Evolutionary conservation across 2,329 filamentous ascomycete genomes (phyloP), one percentile per base, ranked within the genome.

Genomic region (Cladophialophora chaetospira): DNA sequence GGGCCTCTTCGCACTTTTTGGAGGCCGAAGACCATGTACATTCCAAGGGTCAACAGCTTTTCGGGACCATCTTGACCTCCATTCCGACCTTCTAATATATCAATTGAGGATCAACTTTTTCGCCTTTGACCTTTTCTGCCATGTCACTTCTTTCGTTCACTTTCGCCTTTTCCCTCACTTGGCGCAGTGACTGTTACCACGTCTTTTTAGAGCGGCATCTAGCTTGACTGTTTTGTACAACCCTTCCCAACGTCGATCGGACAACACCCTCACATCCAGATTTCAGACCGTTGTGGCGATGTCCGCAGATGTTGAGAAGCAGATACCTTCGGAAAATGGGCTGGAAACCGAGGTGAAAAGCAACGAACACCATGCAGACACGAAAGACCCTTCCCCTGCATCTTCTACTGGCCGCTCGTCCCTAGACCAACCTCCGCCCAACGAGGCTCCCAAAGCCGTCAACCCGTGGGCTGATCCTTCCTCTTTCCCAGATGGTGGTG

Each of bases 401-500:
- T 43, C 43, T 5, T 11, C 38, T 33, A 51, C 57, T 2, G 54
- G 50, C 17, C 44, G 42, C 29, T 54, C 53, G 4, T 60, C 53
- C 19, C 47, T 45, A 3, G 55, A 61, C n/a, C 48, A 60, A 17
- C 19, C 25, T 33, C 28, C 46, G 11, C 50, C 46, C n/a, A 19
- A 43, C 28, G 58, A 61, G 17, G 26, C 58, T 31, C 25, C 55
- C 19, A 63, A 63, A 49, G 15, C 49, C 5, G 53, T 53, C 29
- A 63, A 55, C 36, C 61, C 61, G 13, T 61, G 58, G 61, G 38
- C 50, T 21, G 74, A 73, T 51, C 77, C 79, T 5, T 69, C 70
- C n/a, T 79, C 82, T 60, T 84, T 84, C 55, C 83, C 83, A 1
- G 83, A 86, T 64, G 83, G 83, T 36, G 83, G 83, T 2, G 42